Conservation (phyloP, 2,329 filamentous ascomycete species). For the Chalaropsis thielavioides region DNA sequence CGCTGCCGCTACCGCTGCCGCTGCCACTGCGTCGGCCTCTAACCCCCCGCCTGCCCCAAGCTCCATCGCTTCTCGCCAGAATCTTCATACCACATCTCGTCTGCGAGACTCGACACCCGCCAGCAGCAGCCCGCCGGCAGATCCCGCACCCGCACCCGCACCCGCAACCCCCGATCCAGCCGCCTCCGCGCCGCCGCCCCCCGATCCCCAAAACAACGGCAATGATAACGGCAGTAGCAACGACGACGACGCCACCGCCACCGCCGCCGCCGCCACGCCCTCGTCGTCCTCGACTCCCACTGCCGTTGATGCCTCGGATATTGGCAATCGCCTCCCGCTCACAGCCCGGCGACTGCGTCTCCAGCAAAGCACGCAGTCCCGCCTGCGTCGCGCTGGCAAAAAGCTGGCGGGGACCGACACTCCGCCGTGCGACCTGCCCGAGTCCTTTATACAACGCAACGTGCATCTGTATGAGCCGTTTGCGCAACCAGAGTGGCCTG, state of each 20-base stretch:
- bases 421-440: slow-evolving; percentile 6
- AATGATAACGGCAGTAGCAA: not conserved
- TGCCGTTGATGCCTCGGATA: not conserved
- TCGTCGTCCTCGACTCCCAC: not conserved
- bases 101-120: not conserved
- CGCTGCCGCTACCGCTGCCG: not conserved
- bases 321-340: slow-evolving; percentile 9
- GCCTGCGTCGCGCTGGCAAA: not conserved
- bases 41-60: not conserved
- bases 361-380: slow-evolving; percentile 2
- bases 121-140: not conserved
- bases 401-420: not conserved
- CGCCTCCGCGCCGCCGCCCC: not conserved
- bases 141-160: not conserved
- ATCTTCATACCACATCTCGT: not conserved
- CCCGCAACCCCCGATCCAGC: not conserved
- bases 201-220: not conserved
- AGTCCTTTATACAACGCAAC: slow-evolving; percentile 8
- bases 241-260: not conserved
- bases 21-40: not conserved
- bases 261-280: not conserved
- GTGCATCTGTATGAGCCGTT: slow-evolving; percentile 15
- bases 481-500: slow-evolving; percentile 14
- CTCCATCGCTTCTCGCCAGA: not conserved
- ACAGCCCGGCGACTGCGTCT: slow-evolving; percentile 11